Evolutionary conservation across 768 basidiomycete species (phyloP), one percentile per base, ranked within the genome.

Genomic region (Suillus fuscotomentosus): DNA sequence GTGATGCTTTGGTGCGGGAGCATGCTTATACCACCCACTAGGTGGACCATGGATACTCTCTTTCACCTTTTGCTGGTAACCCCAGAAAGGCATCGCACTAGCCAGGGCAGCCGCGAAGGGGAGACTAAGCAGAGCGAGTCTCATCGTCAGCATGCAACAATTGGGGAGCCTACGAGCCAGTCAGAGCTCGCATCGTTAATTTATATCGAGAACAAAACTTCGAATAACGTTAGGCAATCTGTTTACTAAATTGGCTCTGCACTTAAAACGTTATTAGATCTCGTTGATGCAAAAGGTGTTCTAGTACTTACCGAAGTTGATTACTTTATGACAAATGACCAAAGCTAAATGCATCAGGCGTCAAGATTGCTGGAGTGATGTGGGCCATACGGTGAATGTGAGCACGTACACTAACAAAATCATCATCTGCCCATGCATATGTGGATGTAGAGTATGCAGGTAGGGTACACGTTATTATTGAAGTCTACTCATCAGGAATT

Each of bases 21-120:
- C 76, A 1, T 80, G 76, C 63, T 75, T 73, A 27, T 73, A 63
- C 88, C 87, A 89, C 11, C 82, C 83, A 38, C 57, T 75, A 64
- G 88, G 88, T 47, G 77, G 70, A 0, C 53, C 56, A 24, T 70
- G 5, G 61, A 85, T 76, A 60, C 73, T 77, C 66, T 88, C 85
- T 74, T 87, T 88, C 70, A 86, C 72, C 69, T 74, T 79, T 59
- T 70, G 60, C 0, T 68, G 63, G 22, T 24, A 64, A 20, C 67
- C 66, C 51, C 63, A 61, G 51, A 65, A 62, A 9, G 39, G n/a
- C 17, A 45, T 50, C 11, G 70, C 73, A 3, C 36, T 31, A n/a
- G 62, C 72, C 53, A 72, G 59, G 51, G 60, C 47, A 17, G 42
- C 63, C 22, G 31, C 61, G 36, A 71, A 61, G 9, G 64, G 42